Evolutionary conservation across 2,329 filamentous ascomycete genomes (phyloP).

Genomic region (Verruconis gallopava): DNA sequence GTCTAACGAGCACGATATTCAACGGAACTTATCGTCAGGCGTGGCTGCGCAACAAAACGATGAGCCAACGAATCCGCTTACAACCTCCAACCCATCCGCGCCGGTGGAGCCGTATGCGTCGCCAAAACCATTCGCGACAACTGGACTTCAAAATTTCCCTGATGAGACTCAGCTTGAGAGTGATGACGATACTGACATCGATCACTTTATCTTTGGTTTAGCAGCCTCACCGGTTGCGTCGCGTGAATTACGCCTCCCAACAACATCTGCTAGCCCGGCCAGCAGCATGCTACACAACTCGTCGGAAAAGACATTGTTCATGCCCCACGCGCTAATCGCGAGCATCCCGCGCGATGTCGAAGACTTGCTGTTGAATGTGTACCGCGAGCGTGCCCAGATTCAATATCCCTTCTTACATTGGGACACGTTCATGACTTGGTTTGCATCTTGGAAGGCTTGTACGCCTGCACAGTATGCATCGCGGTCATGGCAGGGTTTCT

Average conservation of each 20-base stretch:
- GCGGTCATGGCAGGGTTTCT: constrained; percentile 15
- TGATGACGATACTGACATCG: constrained; percentile 8
- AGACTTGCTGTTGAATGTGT: constrained; percentile 12
- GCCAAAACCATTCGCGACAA: too few relatives aligned
- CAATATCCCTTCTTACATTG: constrained; percentile 16
- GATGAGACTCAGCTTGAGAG: background rate
- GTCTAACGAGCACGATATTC: too few relatives aligned
- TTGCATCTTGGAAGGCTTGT: constrained; percentile 12
- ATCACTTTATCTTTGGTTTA: constrained; percentile 14
- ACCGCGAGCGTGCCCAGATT: constrained; percentile 15
- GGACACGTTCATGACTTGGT: constrained; percentile 14
- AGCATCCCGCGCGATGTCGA: constrained; percentile 12
- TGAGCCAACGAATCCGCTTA: too few relatives aligned
- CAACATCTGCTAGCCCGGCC: background rate
- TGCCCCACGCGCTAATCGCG: constrained; percentile 11
- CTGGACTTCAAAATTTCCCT: constrained; percentile 8
- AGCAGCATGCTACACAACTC: background rate
- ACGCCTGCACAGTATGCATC: constrained; percentile 5
- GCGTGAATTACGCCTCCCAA: background rate
- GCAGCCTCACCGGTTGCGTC: constrained; percentile 12
- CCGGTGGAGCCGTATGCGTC: too few relatives aligned
- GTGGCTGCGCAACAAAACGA: too few relatives aligned
- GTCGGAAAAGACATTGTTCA: background rate
- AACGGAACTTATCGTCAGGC: too few relatives aligned
- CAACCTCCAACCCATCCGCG: too few relatives aligned